Conservation (phyloP, 2,329 filamentous ascomycete genomes). For the Xylaria sp. region DNA sequence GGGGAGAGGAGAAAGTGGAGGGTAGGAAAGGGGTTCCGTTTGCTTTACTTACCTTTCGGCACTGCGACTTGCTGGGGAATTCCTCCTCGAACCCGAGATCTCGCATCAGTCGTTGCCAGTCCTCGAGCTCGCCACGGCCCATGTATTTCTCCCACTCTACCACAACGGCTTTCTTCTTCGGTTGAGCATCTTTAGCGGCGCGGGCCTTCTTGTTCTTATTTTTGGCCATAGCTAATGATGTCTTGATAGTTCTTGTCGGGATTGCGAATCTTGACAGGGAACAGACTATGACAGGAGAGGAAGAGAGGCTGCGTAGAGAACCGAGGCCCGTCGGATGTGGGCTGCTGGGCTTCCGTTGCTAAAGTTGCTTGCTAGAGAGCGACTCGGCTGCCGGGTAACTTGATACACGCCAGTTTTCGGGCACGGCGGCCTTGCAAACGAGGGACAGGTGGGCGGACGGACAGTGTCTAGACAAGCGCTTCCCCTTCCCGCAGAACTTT, state of each 20-base stretch:
- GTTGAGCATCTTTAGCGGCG: neutral
- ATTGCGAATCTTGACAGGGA: neutral
- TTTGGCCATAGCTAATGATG: constrained; percentile 15
- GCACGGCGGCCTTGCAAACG: constrained; percentile 20
- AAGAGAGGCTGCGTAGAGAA: neutral
- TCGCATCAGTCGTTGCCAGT: constrained; percentile 59
- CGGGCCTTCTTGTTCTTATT: constrained; percentile 21
- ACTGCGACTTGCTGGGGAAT: constrained; percentile 58
- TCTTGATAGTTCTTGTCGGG: neutral
- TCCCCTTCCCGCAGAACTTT: neutral
- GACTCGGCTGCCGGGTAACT: neutral
- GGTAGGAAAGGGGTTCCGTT: neutral
- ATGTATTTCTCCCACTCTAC: constrained; percentile 36
- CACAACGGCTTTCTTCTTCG: neutral
- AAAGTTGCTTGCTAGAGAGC: too few species aligned
- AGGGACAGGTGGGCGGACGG: constrained; percentile 6
- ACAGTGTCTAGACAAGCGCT: neutral
- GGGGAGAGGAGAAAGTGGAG: too few species aligned
- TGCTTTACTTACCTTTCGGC: constrained; percentile 55
- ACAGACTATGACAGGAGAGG: neutral
- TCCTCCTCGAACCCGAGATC: constrained; percentile 56
- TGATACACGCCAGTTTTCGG: constrained; percentile 12
- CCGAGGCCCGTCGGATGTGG: neutral
- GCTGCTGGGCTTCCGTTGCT: neutral
- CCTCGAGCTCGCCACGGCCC: constrained; percentile 48